phyloP scores from a whole-genome alignment of 2,329 filamentous ascomycete genomes.

The Orbilia quercus region DNA sequence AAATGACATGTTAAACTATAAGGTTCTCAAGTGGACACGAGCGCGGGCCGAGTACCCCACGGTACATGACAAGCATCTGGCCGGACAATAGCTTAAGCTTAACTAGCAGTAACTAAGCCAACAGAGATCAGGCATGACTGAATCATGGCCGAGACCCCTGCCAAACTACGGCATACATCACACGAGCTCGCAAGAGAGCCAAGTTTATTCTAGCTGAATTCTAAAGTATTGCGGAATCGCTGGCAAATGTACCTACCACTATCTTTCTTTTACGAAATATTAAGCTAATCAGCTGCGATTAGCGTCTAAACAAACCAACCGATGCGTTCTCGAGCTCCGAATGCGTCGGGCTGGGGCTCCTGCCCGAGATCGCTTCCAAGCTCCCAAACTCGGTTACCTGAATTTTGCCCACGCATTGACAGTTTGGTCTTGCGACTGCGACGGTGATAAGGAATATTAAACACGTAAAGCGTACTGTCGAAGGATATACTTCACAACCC shows the following conservation, averaged over 20 bases:
- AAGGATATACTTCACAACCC: too few relatives aligned
- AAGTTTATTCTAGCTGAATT: not conserved
- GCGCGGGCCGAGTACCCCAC: too few relatives aligned
- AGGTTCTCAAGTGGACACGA: too few relatives aligned
- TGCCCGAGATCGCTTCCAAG: conserved; percentile 14
- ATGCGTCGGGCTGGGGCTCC: conserved; percentile 9
- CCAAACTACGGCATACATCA: conserved; percentile 7
- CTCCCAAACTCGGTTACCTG: conserved; percentile 18
- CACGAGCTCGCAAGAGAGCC: conserved; percentile 6
- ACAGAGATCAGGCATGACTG: not conserved
- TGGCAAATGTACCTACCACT: not conserved
- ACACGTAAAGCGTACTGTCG: conserved; percentile 1
- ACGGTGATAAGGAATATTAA: not conserved
- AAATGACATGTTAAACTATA: too few relatives aligned
- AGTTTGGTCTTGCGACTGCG: not conserved
- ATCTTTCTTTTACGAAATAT: conserved; percentile 31
- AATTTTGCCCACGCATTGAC: not conserved
- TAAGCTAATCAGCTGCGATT: conserved; percentile 21
- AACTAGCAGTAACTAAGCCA: too few relatives aligned
- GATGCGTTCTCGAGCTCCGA: conserved; percentile 7
- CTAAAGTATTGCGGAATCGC: not conserved
- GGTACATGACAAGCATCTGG: too few relatives aligned
- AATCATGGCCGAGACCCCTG: not conserved
- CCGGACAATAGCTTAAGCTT: too few relatives aligned
- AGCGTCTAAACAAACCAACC: not conserved